Evolutionary conservation across 2,329 filamentous ascomycete species (phyloP).

Genomic region (Diaporthe sp.): DNA sequence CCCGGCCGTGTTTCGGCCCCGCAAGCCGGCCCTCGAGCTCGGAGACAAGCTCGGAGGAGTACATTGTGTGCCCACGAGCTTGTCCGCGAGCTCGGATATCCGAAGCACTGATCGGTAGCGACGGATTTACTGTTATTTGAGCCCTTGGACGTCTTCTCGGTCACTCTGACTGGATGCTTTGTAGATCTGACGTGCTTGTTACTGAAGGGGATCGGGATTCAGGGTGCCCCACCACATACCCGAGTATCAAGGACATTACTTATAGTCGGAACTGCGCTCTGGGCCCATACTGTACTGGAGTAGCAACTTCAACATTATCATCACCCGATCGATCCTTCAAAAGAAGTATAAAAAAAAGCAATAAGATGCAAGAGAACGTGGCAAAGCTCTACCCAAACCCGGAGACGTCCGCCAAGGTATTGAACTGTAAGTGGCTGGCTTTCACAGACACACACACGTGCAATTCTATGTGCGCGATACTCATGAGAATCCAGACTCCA

Average conservation of each 20-base stretch:
- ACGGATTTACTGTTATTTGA: not conserved
- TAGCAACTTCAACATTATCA: not conserved
- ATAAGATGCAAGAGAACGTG: slow-evolving; percentile 56
- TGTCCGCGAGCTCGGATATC: not conserved
- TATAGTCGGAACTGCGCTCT: not conserved
- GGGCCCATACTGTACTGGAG: not conserved
- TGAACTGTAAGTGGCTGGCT: slow-evolving; percentile 43
- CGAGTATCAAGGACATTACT: too few species aligned
- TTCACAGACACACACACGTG: not conserved
- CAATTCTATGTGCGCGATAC: not conserved
- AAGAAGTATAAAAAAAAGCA: not conserved
- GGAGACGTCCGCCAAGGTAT: slow-evolving; percentile 57
- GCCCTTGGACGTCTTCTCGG: not conserved
- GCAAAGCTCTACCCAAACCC: slow-evolving; percentile 59
- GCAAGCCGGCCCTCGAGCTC: not conserved
- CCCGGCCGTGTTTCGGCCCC: not conserved
- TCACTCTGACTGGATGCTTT: not conserved
- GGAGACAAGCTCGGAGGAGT: slow-evolving; percentile 29
- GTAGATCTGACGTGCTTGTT: not conserved
- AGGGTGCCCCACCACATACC: not conserved
- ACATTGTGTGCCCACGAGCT: not conserved
- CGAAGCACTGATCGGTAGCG: not conserved
- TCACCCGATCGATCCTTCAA: not conserved
- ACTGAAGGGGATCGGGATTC: not conserved
- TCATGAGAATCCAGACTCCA: slow-evolving; percentile 49